A percentile compares a stretch with the other conserved stretches of the same genome.
These are phyloP conservation scores for Eurotiales sp. DNA, from an alignment of 2,329 filamentous ascomycete species.

Conservation along the genomic window DNA sequence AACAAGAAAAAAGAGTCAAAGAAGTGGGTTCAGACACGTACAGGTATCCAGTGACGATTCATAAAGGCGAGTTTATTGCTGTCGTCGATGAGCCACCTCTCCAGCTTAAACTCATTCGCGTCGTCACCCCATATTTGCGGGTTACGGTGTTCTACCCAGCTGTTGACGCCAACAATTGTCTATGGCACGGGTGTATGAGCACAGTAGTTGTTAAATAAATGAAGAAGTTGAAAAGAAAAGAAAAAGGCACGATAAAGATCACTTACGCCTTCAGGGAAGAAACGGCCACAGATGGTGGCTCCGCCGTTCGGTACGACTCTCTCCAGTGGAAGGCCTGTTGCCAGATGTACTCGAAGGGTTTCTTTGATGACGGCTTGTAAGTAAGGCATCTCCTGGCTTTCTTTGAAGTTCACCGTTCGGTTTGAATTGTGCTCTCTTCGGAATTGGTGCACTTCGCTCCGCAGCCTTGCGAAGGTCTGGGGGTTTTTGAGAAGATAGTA, in stretches of 20 bases:
- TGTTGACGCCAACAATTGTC: neutral
- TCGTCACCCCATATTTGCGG: slow-evolving; percentile 47
- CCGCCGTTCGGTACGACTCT: slow-evolving; percentile 14
- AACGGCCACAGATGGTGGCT: slow-evolving; percentile 36
- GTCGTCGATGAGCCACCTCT: slow-evolving; percentile 33
- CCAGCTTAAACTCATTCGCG: slow-evolving; percentile 49
- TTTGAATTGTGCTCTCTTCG: slow-evolving; percentile 14
- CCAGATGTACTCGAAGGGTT: slow-evolving; percentile 14
- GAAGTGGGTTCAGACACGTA: slow-evolving; percentile 52
- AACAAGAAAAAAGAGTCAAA: no score
- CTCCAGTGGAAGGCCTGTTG: slow-evolving; percentile 13
- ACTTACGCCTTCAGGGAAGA: slow-evolving; percentile 24
- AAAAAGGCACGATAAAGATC: neutral
- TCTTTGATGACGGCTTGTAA: slow-evolving; percentile 16
- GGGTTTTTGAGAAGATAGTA: slow-evolving; percentile 28
- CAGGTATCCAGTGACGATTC: slow-evolving; percentile 48
- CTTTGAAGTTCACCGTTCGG: slow-evolving; percentile 17
- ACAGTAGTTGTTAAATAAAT: neutral
- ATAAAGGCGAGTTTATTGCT: slow-evolving; percentile 37
- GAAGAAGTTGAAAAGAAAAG: neutral
- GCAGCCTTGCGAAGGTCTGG: slow-evolving; percentile 19
- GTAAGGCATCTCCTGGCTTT: slow-evolving; percentile 7
- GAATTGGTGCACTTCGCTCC: slow-evolving; percentile 20
- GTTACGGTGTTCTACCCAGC: slow-evolving; percentile 44
- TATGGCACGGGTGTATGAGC: neutral